Percentiles rank a stretch among this genome's conserved stretches.
phyloP scores from a whole-genome alignment of 2,329 filamentous ascomycete species.

The Colletotrichum simmondsii region DNA sequence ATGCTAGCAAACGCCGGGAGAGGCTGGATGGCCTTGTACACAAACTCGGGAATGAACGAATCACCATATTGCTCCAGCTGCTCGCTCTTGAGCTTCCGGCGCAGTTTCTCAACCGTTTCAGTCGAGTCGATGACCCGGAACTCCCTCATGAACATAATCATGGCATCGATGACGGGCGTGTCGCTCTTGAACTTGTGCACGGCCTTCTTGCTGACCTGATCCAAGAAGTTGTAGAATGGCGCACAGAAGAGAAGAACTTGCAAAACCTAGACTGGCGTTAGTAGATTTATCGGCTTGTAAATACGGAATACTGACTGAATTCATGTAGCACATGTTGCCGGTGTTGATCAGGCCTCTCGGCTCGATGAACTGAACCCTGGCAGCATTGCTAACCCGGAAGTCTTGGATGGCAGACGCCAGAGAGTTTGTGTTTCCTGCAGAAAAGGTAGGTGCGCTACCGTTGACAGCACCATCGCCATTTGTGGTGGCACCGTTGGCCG shows the following conservation, averaged over 20 bases:
- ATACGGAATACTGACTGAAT: slow-evolving; percentile 76
- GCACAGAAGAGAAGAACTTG: slow-evolving; percentile 95
- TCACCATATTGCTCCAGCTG: slow-evolving; percentile 93
- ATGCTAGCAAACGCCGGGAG: slow-evolving; percentile 91
- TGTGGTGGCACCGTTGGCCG: slow-evolving; percentile 33
- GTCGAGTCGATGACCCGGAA: slow-evolving; percentile 89
- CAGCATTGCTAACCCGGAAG: slow-evolving; percentile 73
- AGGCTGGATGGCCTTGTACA: slow-evolving; percentile 91
- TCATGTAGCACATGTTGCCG: slow-evolving; percentile 99
- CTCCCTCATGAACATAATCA: slow-evolving; percentile 97
- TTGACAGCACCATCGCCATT: slow-evolving; percentile 31
- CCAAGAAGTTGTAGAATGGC: slow-evolving; percentile 94
- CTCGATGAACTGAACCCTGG: slow-evolving; percentile 85
- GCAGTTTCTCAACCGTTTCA: slow-evolving; percentile 77
- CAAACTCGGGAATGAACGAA: slow-evolving; percentile 90
- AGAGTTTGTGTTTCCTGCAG: slow-evolving; percentile 54
- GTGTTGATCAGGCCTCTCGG: slow-evolving; percentile 95
- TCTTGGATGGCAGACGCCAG: slow-evolving; percentile 81
- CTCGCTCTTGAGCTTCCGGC: slow-evolving; percentile 78
- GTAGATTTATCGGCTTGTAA: background rate
- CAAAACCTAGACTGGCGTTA: slow-evolving; percentile 71
- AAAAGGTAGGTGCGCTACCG: slow-evolving; percentile 9
- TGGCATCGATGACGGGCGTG: slow-evolving; percentile 91
- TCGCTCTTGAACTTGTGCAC: slow-evolving; percentile 94
- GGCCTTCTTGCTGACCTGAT: slow-evolving; percentile 85